Conservation (phyloP, 306 rosid species). For the Trichosanthes truncata region DNA sequence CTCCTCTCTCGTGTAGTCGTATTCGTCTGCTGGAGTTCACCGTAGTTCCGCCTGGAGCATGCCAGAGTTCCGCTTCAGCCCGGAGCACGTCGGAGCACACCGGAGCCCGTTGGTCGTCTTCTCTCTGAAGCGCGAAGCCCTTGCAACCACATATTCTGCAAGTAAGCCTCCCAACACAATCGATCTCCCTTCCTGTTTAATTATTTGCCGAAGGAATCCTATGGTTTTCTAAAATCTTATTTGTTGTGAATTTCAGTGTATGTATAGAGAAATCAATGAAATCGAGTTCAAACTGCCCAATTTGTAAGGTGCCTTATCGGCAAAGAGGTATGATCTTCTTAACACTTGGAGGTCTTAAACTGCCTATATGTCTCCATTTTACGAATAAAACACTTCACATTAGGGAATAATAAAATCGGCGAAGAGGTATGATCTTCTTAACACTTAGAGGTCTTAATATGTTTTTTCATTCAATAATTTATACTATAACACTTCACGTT, state of each 20-base stretch:
- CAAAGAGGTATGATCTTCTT: conserved; percentile 49
- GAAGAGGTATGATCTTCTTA: too few species aligned
- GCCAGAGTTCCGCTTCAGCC: too few species aligned
- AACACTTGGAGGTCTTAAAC: not conserved
- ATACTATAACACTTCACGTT: not conserved
- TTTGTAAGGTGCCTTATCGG: conserved; percentile 70
- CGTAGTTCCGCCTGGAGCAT: too few species aligned
- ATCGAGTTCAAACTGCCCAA: conserved; percentile 62
- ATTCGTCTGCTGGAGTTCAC: too few species aligned
- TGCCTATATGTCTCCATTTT: not conserved
- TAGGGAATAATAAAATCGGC: too few species aligned
- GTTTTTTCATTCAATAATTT: not conserved
- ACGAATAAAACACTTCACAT: too few species aligned
- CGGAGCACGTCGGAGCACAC: too few species aligned
- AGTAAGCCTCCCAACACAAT: conserved; percentile 26
- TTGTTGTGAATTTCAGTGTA: conserved; percentile 28
- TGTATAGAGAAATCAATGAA: conserved; percentile 74
- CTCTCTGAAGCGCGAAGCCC: too few species aligned
- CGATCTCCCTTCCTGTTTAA: not conserved
- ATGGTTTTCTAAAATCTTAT: not conserved
- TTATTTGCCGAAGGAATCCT: not conserved
- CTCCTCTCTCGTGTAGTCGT: too few species aligned
- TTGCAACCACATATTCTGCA: conserved; percentile 95
- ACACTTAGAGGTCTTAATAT: too few species aligned
- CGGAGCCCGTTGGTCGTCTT: too few species aligned